Conservation (phyloP, 116 monocot genomes). For the Zostera marina region DNA sequence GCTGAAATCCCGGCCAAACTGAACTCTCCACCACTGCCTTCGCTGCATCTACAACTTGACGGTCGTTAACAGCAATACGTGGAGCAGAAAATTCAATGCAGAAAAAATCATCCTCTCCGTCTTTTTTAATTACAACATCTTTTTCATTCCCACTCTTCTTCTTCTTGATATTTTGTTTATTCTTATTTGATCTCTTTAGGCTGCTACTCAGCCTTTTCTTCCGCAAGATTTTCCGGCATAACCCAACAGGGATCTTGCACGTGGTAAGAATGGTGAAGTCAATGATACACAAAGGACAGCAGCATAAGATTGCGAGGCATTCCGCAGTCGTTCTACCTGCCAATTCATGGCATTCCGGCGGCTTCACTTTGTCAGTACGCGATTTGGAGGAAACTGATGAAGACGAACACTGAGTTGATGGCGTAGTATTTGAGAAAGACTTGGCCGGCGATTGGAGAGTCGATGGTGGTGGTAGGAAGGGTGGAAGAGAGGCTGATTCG, state of each 20-base stretch:
- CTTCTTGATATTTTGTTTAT: neutral
- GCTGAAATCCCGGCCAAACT: neutral
- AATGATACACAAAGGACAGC: slow-evolving; percentile 57
- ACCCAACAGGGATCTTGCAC: slow-evolving; percentile 41
- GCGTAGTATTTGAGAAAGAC: too few species aligned
- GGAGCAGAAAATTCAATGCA: neutral
- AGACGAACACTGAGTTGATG: too few species aligned
- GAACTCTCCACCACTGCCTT: neutral
- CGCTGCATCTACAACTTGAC: neutral
- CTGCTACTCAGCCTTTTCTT: neutral
- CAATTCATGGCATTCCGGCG: slow-evolving; percentile 30
- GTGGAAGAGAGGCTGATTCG: too few species aligned
- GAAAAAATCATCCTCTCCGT: neutral
- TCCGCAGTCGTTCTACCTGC: slow-evolving; percentile 50
- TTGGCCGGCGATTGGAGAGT: too few species aligned
- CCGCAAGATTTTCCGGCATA: slow-evolving; percentile 26
- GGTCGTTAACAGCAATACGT: neutral
- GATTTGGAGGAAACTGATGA: too few species aligned
- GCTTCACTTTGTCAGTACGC: neutral
- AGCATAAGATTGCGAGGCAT: slow-evolving; percentile 74
- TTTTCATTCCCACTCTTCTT: neutral
- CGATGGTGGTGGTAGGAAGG: too few species aligned
- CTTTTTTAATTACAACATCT: neutral
- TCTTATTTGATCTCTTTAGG: neutral
- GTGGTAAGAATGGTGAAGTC: slow-evolving; percentile 29